A percentile compares a stretch with the other conserved stretches of the same genome.
phyloP scores from a whole-genome alignment of 176 grass and related monocot species.

The Sorghum bicolor region Sorghum_bicolor_NCBIv3 NC_012872.2:55725001-55725500 shows the following conservation, averaged over 20 bases:
- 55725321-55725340: neutral
- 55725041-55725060: slow-evolving; percentile 1
- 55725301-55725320: neutral
- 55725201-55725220: neutral
- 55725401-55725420: neutral
- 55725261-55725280: neutral
- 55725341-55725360: neutral
- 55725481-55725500: neutral
- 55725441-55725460: neutral
- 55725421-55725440: neutral
- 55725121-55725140: neutral
- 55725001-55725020: slow-evolving; percentile 13
- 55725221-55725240: neutral
- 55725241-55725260: neutral
- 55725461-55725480: neutral
- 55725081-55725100: neutral
- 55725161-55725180: neutral
- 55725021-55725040: neutral
- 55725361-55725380: neutral
- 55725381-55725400: neutral
- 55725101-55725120: neutral
- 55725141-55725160: neutral
- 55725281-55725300: neutral
- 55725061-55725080: neutral
- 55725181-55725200: neutral